Conservation (phyloP, 352 stramenopile genomes). For the Phytopythium mirpurense region DNA sequence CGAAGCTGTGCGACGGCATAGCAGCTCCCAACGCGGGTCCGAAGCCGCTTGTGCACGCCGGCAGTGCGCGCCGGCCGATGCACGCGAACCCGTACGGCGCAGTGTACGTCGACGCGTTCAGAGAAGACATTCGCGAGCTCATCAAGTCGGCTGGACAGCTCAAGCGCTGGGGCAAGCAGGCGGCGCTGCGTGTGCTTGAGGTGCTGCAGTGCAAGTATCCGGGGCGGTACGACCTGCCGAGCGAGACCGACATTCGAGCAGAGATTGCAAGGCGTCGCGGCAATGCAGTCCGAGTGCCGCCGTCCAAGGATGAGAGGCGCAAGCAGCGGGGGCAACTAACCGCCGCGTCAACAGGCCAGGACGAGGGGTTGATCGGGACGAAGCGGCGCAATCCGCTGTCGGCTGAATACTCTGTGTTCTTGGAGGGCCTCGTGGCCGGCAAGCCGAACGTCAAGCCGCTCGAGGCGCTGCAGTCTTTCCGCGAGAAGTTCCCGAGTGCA, state of each 20-base stretch:
- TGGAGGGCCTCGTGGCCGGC: neutral
- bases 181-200: neutral
- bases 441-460: conserved; percentile 2
- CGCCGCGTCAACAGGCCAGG: neutral
- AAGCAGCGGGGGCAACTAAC: neutral
- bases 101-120: conserved; percentile 1
- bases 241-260: conserved; percentile 5
- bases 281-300: neutral
- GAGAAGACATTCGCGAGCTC: conserved; percentile 1
- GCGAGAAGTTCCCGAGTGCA: neutral
- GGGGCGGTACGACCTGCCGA: conserved; percentile 3
- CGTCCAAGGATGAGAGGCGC: neutral
- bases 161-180: neutral
- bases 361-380: no score
- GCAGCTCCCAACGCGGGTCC: neutral
- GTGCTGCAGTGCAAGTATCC: conserved; percentile 6
- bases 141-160: neutral
- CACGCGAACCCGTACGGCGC: neutral
- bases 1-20: neutral
- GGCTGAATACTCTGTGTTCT: neutral
- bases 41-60: neutral
- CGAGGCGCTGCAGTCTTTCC: conserved; percentile 5
- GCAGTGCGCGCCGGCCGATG: neutral
- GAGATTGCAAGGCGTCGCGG: neutral
- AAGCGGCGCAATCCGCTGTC: neutral